These are phyloP conservation scores for Zymoseptoria brevis DNA, from an alignment of 2,329 filamentous ascomycete genomes.

Conservation along the genomic window DNA sequence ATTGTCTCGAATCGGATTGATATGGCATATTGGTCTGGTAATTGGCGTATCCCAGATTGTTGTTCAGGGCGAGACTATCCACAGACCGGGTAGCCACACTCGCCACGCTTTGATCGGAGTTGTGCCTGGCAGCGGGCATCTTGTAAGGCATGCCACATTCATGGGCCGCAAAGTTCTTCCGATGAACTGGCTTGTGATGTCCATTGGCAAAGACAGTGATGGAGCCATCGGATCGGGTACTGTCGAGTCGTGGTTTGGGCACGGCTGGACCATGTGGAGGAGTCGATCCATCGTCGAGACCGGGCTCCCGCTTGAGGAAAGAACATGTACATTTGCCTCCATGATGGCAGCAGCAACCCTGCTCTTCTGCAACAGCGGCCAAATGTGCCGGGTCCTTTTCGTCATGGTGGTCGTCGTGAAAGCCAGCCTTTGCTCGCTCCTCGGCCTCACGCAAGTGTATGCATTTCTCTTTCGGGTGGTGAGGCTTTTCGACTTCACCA, in stretches of 20 bases:
- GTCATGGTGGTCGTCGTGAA: conserved; percentile 15
- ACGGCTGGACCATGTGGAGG: conserved; percentile 36
- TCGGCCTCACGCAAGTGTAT: conserved; percentile 34
- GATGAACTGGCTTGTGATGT: conserved; percentile 57
- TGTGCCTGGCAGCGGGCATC: conserved; percentile 50
- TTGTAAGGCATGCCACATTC: conserved; percentile 57
- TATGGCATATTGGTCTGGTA: not conserved
- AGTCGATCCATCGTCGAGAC: conserved; percentile 15
- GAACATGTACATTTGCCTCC: conserved; percentile 55
- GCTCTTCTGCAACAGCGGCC: conserved; percentile 30
- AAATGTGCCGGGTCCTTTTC: conserved; percentile 24
- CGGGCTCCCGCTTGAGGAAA: conserved; percentile 46
- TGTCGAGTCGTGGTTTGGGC: conserved; percentile 49
- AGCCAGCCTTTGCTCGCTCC: conserved; percentile 27
- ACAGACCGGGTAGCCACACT: conserved; percentile 42
- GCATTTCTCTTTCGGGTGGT: conserved; percentile 45
- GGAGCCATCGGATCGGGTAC: conserved; percentile 51
- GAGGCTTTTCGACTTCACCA: conserved; percentile 67
- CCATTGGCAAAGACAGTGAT: conserved; percentile 56
- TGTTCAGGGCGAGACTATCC: conserved; percentile 41
- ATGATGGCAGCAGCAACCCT: conserved; percentile 47
- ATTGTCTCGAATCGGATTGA: conserved; percentile 16
- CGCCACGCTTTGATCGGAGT: conserved; percentile 41
- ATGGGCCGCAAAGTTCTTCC: conserved; percentile 57
- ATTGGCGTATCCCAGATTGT: conserved; percentile 4